Base-by-base conservation (phyloP, 2,329 filamentous ascomycete genomes). In the Fusarium tupiense region DNA sequence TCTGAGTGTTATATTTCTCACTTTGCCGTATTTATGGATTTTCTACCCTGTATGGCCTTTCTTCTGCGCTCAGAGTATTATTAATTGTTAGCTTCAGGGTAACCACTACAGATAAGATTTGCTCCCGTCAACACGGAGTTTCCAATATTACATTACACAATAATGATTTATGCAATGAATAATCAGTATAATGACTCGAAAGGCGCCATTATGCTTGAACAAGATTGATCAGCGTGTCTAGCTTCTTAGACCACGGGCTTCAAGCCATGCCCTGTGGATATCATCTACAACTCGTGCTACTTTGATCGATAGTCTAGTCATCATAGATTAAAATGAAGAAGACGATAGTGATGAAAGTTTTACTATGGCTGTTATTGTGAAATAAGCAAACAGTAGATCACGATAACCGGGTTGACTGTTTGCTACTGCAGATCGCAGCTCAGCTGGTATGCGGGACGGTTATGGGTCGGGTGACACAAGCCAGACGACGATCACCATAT, bases 201-300 rank as follows among this genome's bases (percentile, higher is more conserved):
- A 4, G 3, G 8, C 10, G 22, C 2, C 2, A 33, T 7, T 31
- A 13, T 33, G 5, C 5, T 14, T 41, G 40, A n/a, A 9, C 8
- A 9, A 14, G 22, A 9, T 41, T 13, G 8, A 4, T 13, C 14
- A n/a, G 12, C 2, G 40, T 16, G 2, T n/a, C 40, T 8, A 16
- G 22, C 8, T 14, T 41, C n/a, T 16, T 41, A 0, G 13, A 16
- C 5, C 14, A 14, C 5, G 0, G 5, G 13, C 40, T n/a, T 22
- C 40, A n/a, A 3, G 22, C 8, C 13, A 43, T 4, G 8, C 40
- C 0, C 13, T 9, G 0, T 43, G 22, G n/a, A 16, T n/a, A 16
- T 16, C 8, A 16, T n/a, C 0, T 16, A 16, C 0, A 43, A n/a
- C 13, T 16, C 22, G 22, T n/a, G 8, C 38, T 3, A 16, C 2